Evolutionary conservation across 2,329 filamentous ascomycete genomes (phyloP).

Genomic region (Boeremia lycopersici): DNA sequence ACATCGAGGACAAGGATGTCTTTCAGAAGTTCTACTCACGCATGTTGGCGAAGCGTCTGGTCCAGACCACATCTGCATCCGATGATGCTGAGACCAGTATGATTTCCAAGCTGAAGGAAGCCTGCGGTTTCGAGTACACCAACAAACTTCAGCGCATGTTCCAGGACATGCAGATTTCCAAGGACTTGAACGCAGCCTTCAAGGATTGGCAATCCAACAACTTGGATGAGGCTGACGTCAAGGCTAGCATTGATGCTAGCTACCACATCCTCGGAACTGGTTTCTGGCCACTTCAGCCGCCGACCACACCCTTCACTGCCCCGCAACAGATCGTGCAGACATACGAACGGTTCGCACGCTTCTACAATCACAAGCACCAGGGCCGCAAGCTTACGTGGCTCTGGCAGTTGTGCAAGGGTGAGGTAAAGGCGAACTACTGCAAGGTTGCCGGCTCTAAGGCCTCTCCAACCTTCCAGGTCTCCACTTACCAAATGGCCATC

Average conservation of each 20-base stretch:
- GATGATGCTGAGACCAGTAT: constrained; percentile 98
- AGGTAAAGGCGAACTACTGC: constrained; percentile 92
- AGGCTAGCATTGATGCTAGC: constrained; percentile 78
- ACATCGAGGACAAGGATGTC: constrained; percentile 99
- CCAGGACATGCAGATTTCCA: constrained; percentile 98
- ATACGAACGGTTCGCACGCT: constrained; percentile 85
- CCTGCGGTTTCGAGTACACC: constrained; percentile 98
- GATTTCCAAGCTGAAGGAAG: constrained; percentile 99
- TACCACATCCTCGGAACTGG: constrained; percentile 95
- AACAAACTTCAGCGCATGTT: constrained; percentile 99
- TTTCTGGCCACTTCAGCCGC: constrained; percentile 92
- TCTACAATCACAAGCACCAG: constrained; percentile 96
- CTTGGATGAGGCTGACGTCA: constrained; percentile 68
- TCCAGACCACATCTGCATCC: constrained; percentile 93
- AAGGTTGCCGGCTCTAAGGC: constrained; percentile 71
- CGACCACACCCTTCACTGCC: constrained; percentile 85
- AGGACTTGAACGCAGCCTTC: constrained; percentile 91
- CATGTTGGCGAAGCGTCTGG: constrained; percentile 91
- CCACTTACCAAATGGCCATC: constrained; percentile 97
- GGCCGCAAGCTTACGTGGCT: constrained; percentile 97
- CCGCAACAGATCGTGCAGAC: constrained; percentile 84
- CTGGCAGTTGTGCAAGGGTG: constrained; percentile 98
- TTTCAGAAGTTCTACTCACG: constrained; percentile 99
- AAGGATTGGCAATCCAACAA: constrained; percentile 74
- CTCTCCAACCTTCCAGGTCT: constrained; percentile 95